A percentile compares a stretch with the other conserved stretches of the same genome.
phyloP scores from a whole-genome alignment of 805 yeast genomes.

The Metschnikowia henanensis region DNA sequence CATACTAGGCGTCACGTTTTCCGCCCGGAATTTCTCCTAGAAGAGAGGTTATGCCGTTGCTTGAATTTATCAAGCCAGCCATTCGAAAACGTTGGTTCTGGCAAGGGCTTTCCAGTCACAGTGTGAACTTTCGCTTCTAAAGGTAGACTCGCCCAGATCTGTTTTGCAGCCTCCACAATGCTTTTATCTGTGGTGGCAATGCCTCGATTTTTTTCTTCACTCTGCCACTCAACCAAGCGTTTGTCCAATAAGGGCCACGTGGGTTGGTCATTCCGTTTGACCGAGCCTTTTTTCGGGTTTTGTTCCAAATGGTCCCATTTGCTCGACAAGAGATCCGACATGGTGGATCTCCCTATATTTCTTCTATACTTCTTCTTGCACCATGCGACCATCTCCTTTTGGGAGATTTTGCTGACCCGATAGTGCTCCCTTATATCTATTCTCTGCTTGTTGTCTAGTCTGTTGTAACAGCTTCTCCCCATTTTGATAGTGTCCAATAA shows the following conservation, averaged over 20 bases:
- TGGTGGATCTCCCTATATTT: neutral
- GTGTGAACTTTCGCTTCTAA: neutral
- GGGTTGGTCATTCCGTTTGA: neutral
- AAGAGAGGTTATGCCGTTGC: neutral
- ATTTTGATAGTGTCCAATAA: too few species aligned
- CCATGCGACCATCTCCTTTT: neutral
- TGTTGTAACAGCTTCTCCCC: neutral
- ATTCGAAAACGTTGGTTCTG: neutral
- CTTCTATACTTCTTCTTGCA: neutral
- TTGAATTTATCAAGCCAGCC: slow-evolving; percentile 1
- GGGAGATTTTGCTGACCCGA: neutral
- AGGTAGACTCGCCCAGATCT: neutral
- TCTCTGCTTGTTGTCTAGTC: neutral
- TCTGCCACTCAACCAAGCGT: neutral
- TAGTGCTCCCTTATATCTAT: neutral
- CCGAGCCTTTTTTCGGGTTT: neutral
- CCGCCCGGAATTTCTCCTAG: too few species aligned
- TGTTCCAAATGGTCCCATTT: neutral
- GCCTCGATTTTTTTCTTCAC: neutral
- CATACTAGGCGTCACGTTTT: too few species aligned
- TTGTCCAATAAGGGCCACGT: neutral
- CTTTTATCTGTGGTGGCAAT: neutral
- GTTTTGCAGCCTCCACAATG: neutral
- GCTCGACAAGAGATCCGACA: neutral
- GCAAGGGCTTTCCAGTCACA: neutral